phyloP scores from a whole-genome alignment of 2,329 filamentous ascomycete species.

The Cladorrhinum sp. region DNA sequence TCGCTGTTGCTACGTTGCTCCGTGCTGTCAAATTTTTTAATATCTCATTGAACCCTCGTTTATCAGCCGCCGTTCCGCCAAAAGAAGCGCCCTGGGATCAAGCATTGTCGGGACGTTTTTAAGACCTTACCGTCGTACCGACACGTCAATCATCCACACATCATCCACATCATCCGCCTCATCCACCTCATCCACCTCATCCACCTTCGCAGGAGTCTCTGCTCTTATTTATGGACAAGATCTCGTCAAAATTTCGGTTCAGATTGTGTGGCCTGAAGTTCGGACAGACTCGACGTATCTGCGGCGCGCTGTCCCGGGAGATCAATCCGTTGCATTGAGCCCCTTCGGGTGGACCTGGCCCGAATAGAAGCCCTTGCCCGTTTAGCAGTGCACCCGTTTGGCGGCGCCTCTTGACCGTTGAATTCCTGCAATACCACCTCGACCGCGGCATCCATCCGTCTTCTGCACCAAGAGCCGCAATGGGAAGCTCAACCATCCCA shows the following conservation, averaged over 20 bases:
- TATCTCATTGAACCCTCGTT: not conserved
- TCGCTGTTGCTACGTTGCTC: not conserved
- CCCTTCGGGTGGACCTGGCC: slow-evolving; percentile 14
- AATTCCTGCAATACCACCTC: slow-evolving; percentile 18
- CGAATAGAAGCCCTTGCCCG: slow-evolving; percentile 14
- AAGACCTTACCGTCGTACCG: not conserved
- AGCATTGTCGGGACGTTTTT: not conserved
- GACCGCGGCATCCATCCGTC: slow-evolving; percentile 15
- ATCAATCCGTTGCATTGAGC: slow-evolving; percentile 15
- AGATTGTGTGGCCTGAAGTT: not conserved
- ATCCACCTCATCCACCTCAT: not conserved
- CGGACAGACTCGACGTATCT: slow-evolving; percentile 16
- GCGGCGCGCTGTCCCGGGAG: slow-evolving; percentile 24
- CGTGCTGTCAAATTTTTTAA: not conserved
- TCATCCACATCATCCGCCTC: not conserved
- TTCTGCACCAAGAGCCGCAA: slow-evolving; percentile 34
- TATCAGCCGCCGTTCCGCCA: not conserved
- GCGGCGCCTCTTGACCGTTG: not conserved
- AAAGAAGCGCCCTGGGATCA: not conserved
- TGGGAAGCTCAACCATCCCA: slow-evolving; percentile 21
- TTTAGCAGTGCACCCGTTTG: too few species aligned
- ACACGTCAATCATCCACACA: not conserved
- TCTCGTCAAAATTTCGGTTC: not conserved
- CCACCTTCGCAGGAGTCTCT: not conserved
- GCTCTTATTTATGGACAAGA: not conserved